A percentile compares a stretch with the other conserved stretches of the same genome.
Evolutionary conservation across 2,329 filamentous ascomycete species (phyloP).

Genomic region (Taxawa tesnikishii): DNA sequence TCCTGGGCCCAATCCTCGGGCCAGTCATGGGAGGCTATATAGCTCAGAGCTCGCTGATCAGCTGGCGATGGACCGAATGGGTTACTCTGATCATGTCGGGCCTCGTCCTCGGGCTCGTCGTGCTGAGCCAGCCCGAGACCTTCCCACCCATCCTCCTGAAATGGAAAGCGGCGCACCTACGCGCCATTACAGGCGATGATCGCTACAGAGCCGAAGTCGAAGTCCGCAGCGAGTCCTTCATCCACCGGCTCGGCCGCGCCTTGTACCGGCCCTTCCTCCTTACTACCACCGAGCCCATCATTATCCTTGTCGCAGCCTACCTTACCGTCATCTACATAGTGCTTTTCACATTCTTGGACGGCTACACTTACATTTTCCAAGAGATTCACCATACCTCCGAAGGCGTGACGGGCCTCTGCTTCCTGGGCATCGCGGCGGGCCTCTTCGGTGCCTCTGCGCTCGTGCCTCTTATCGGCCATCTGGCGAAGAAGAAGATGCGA

Average conservation of each 20-base stretch:
- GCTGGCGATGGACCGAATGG: constrained; percentile 38
- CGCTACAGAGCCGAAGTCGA: constrained; percentile 37
- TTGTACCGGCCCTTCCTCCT: constrained; percentile 32
- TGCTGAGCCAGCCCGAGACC: constrained; percentile 37
- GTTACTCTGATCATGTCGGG: constrained; percentile 14
- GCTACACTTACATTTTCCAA: constrained; percentile 40
- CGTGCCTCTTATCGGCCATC: constrained; percentile 33
- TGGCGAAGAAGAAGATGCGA: constrained; percentile 29
- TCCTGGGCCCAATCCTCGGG: constrained; percentile 27
- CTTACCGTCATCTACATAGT: constrained; percentile 35
- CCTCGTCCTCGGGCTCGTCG: constrained; percentile 11
- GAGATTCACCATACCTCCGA: constrained; percentile 34
- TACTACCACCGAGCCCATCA: constrained; percentile 32
- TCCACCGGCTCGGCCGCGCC: constrained; percentile 20
- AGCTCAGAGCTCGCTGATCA: constrained; percentile 20
- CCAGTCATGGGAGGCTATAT: constrained; percentile 36
- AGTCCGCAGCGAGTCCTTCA: constrained; percentile 27
- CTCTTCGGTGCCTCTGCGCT: constrained; percentile 23
- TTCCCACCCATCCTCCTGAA: constrained; percentile 26
- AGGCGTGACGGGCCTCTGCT: constrained; percentile 34
- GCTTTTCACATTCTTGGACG: constrained; percentile 35
- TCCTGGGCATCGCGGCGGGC: constrained; percentile 34
- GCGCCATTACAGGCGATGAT: constrained; percentile 23
- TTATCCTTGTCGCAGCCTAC: constrained; percentile 33
- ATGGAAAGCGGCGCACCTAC: constrained; percentile 19